These are phyloP conservation scores for Salix dunnii DNA, from an alignment of 345 rosid species.

Conservation along the genomic window DNA sequence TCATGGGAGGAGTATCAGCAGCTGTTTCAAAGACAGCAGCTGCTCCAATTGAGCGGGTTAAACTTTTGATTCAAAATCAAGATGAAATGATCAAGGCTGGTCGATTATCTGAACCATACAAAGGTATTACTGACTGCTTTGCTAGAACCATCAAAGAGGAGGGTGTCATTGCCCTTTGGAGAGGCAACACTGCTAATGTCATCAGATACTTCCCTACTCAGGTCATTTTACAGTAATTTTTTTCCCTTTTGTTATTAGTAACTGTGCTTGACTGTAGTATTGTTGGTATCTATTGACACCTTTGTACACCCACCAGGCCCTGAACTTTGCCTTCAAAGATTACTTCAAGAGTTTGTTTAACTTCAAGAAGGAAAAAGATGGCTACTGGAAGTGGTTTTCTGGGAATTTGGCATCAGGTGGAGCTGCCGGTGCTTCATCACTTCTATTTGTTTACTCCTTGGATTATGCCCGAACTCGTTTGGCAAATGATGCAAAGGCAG, in stretches of 20 bases:
- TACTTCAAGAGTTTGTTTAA: slow-evolving; percentile 34
- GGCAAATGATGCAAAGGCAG: slow-evolving; percentile 33
- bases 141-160: slow-evolving; percentile 29
- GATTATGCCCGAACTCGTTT: slow-evolving; percentile 33
- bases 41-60: slow-evolving; percentile 32
- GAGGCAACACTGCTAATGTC: slow-evolving; percentile 33
- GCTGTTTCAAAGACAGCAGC: slow-evolving; percentile 33
- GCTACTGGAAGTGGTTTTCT: slow-evolving; percentile 34
- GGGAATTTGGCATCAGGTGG: slow-evolving; percentile 35
- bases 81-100: slow-evolving; percentile 34
- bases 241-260: background rate
- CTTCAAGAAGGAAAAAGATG: slow-evolving; percentile 30
- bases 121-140: slow-evolving; percentile 31
- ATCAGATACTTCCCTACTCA: slow-evolving; percentile 36
- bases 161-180: slow-evolving; percentile 26
- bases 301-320: slow-evolving; percentile 8
- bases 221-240: slow-evolving; percentile 2
- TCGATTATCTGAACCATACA: slow-evolving; percentile 25
- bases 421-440: slow-evolving; percentile 34
- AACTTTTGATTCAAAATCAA: slow-evolving; percentile 32
- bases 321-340: slow-evolving; percentile 37
- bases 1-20: slow-evolving; percentile 32
- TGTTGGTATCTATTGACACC: background rate
- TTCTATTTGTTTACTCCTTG: slow-evolving; percentile 28
- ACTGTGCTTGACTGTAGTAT: background rate